Conservation (phyloP, 2,329 filamentous ascomycete genomes). For the Penicillium sp. region DNA sequence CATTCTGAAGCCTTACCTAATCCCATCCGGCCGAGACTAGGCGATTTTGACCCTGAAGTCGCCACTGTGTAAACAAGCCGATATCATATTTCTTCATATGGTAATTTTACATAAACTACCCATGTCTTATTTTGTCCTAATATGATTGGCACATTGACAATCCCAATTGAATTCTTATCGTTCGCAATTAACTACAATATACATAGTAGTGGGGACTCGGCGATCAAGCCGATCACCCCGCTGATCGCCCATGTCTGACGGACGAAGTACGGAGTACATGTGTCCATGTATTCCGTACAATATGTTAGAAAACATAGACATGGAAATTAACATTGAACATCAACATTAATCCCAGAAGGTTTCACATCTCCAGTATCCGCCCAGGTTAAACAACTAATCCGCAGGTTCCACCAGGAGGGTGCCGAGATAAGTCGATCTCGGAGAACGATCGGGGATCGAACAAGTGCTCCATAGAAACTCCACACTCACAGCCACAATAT, state of each 20-base stretch:
- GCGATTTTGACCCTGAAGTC: constrained; percentile 1
- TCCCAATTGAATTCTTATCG: not conserved
- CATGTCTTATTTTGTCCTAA: not conserved
- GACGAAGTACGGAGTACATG: not conserved
- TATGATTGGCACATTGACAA: not conserved
- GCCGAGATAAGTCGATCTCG: not conserved
- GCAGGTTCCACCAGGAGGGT: not conserved
- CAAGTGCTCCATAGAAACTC: not conserved
- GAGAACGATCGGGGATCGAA: not conserved
- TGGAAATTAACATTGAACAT: not conserved
- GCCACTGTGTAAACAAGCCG: constrained; percentile 4
- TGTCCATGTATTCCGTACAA: not conserved
- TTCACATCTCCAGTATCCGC: too few species aligned
- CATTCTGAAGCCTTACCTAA: not conserved
- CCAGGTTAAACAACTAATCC: not conserved
- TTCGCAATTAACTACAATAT: not conserved
- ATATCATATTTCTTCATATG: not conserved
- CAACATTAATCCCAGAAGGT: not conserved
- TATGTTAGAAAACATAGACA: not conserved
- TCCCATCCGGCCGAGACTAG: constrained; percentile 14
- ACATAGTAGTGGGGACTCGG: not conserved
- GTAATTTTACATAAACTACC: not conserved
- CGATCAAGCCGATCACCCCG: not conserved
- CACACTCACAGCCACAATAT: not conserved
- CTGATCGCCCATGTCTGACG: not conserved